Base-by-base conservation (phyloP, 768 basidiomycete genomes). In the Suillus alpinus region DNA sequence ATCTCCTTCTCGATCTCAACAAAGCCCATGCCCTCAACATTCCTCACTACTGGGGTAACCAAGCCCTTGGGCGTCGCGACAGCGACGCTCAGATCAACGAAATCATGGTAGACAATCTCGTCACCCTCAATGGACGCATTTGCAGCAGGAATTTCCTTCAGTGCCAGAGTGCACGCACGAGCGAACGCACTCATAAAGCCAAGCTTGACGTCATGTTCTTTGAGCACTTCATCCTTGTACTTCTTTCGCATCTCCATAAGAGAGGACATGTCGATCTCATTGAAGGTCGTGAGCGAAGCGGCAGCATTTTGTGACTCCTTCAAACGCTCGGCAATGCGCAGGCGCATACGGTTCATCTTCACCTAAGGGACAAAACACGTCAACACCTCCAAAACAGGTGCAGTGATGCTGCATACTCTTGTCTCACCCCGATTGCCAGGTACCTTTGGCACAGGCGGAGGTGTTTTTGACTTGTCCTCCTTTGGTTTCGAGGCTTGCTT, bases 161-260 rank as follows among this genome's bases (percentile, higher is more conserved):
- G 78, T 10, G 93, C 94, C 34, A 98, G 78, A 36, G 83, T 77
- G 55, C 85, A 89, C 6, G 97, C 97, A 67, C 87, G 88, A 49
- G 95, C 91, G 71, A 99, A 98, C 51, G 94, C 95, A 65, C 89
- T 91, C 96, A 99, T 99, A 84, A 91, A 98, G n/a, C 97, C 96
- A 64, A 99, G 85, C 76, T 98, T 98, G 74, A 98, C 88, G 55
- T 94, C 95, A 67, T 95, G 90, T 70, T 88, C 85, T 76, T 98
- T 97, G 49, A 94, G 80, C 39, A 98, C 80, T 47, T 84, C 80
- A 65, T 97, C 95, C 82, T 98, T 98, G 86, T 94, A 95, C 72
- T 88, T 86, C 73, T 89, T 86, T 69, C 96, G 91, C 87, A 98
- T 86, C 44, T 89, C 88, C 80, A 97, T 91, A 59, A 98, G 79